Evolutionary conservation across 306 rosid species (phyloP).

Genomic region (Bauhinia variegata): DNA sequence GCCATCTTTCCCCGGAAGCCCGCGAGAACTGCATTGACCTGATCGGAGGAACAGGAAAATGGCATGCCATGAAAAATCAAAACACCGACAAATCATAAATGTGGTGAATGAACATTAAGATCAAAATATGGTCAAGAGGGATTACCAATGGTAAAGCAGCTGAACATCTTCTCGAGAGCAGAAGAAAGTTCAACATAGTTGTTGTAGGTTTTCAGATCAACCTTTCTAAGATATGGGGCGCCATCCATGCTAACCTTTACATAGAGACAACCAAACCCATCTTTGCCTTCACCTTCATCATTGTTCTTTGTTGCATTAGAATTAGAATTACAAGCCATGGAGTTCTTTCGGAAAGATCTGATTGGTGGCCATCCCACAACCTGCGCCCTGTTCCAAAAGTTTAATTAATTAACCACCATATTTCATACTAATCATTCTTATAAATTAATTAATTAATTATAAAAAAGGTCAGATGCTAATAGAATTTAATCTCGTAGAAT

Average conservation of each 20-base stretch:
- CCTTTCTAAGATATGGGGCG: conserved; percentile 94
- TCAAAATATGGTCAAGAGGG: neutral
- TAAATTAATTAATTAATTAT: no score
- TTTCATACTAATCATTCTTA: neutral
- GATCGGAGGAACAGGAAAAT: conserved; percentile 35
- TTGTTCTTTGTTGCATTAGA: conserved; percentile 63
- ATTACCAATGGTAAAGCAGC: conserved; percentile 87
- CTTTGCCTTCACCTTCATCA: conserved; percentile 66
- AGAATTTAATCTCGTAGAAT: neutral
- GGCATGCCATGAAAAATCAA: conserved; percentile 15
- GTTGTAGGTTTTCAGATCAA: conserved; percentile 73
- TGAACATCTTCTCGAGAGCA: conserved; percentile 95
- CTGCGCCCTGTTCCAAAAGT: conserved; percentile 72
- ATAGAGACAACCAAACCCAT: conserved; percentile 68
- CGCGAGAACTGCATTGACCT: conserved; percentile 82
- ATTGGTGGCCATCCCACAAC: conserved; percentile 99
- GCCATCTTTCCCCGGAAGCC: conserved; percentile 68
- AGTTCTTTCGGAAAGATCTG: conserved; percentile 84
- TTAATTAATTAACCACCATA: conserved; percentile 23
- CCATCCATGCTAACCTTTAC: conserved; percentile 98
- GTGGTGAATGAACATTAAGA: no score
- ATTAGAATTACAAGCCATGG: no score
- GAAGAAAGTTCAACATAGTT: conserved; percentile 79
- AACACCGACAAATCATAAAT: neutral
- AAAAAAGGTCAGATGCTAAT: neutral